Percentiles rank a stretch among this genome's conserved stretches.
Conservation (phyloP, 2,329 filamentous ascomycete species). For the Elsinoe arachidis region DNA sequence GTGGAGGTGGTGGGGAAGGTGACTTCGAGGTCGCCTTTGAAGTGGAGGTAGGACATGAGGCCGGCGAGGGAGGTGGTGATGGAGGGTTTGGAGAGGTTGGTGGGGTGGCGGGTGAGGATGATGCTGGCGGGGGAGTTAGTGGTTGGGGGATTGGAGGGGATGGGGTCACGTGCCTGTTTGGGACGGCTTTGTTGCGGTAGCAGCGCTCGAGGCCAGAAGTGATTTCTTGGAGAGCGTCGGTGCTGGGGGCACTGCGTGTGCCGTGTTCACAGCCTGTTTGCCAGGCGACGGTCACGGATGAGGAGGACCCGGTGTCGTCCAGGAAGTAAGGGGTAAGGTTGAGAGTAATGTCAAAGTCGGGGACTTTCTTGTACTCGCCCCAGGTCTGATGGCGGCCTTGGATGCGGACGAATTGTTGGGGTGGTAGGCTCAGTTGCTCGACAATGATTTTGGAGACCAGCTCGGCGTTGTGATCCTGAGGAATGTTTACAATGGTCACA, state of each 20-base stretch:
- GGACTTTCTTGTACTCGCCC: neutral
- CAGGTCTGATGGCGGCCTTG: neutral
- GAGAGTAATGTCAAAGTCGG: slow-evolving; percentile 1
- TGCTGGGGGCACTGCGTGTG: neutral
- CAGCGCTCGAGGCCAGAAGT: neutral
- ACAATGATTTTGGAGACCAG: neutral
- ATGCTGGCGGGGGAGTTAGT: neutral
- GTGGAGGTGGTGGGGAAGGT: slow-evolving; percentile 2
- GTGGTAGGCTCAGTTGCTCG: slow-evolving; percentile 1
- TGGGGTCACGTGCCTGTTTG: neutral
- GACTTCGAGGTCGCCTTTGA: slow-evolving; percentile 6
- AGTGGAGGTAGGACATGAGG: neutral
- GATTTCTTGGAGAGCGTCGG: neutral
- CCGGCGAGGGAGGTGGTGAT: neutral
- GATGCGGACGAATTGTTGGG: neutral
- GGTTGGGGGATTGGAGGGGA: neutral
- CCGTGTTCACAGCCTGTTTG: slow-evolving; percentile 1
- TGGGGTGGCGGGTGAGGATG: neutral
- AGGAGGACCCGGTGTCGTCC: neutral
- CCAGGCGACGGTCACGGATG: neutral
- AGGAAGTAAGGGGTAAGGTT: slow-evolving; percentile 6
- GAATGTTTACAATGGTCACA: slow-evolving; percentile 1
- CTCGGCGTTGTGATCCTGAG: neutral
- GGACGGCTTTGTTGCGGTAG: slow-evolving; percentile 1
- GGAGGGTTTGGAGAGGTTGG: neutral